Percentiles rank a stretch among this genome's conserved stretches.
Evolutionary conservation across 163 green algal genomes (phyloP).

Genomic region (Chlorella variabilis): DNA sequence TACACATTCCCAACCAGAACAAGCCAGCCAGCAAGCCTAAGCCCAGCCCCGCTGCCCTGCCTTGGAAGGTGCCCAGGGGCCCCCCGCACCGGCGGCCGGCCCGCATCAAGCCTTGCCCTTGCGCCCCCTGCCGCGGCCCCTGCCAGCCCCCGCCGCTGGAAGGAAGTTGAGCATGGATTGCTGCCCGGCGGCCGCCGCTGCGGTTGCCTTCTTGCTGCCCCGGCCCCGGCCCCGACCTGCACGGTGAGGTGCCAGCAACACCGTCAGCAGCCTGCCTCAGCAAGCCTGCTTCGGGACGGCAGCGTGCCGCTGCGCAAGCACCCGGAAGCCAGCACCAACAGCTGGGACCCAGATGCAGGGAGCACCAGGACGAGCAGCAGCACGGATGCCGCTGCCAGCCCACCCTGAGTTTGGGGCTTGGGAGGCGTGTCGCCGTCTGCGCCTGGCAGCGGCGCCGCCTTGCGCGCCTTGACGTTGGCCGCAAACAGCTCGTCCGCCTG

Average conservation of each 20-base stretch:
- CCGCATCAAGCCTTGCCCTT: not conserved
- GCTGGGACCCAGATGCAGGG: not conserved
- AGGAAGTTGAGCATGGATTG: constrained; percentile 28
- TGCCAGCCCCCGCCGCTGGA: not conserved
- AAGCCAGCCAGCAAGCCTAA: too few relatives aligned
- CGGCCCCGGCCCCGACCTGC: constrained; percentile 1
- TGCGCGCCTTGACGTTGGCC: constrained; percentile 32
- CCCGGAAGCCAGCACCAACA: too few relatives aligned
- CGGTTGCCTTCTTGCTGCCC: not conserved
- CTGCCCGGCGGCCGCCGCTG: not conserved
- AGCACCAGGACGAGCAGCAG: not conserved
- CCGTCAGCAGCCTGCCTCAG: not conserved
- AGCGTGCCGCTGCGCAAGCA: too few relatives aligned
- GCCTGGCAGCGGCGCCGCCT: constrained; percentile 20
- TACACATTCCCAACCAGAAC: too few relatives aligned
- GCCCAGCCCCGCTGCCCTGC: too few relatives aligned
- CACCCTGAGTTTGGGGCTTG: not conserved
- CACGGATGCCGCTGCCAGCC: not conserved
- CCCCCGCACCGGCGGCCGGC: too few relatives aligned
- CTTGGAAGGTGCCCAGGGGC: too few relatives aligned
- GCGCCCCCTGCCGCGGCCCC: constrained; percentile 3
- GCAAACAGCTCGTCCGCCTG: constrained; percentile 32
- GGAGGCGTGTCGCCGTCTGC: constrained; percentile 2
- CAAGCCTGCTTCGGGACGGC: too few relatives aligned
- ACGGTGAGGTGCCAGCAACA: not conserved